Conservation (phyloP, 768 basidiomycete genomes). For the Wakefieldia striispora region DNA sequence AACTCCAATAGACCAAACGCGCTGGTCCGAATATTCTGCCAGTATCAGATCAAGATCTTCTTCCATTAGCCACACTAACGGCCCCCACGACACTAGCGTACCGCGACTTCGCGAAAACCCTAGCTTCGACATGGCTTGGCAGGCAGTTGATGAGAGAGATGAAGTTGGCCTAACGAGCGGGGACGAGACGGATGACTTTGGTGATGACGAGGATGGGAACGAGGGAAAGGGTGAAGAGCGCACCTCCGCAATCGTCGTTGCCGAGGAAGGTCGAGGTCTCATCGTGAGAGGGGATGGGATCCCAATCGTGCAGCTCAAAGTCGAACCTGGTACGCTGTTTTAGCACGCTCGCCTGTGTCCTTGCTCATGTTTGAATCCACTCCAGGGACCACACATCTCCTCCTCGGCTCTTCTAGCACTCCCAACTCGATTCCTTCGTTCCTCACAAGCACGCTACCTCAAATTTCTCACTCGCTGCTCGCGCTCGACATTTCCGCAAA, state of each 20-base stretch:
- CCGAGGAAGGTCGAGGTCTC: conserved; percentile 81
- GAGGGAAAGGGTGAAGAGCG: conserved; percentile 63
- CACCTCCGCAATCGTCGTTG: conserved; percentile 74
- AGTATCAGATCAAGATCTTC: conserved; percentile 70
- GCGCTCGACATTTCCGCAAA: conserved; percentile 93
- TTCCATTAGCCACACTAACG: conserved; percentile 50
- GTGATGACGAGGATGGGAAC: conserved; percentile 46
- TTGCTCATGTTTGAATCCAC: conserved; percentile 1
- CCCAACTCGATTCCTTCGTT: conserved; percentile 78
- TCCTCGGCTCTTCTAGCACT: conserved; percentile 77
- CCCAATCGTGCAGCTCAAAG: conserved; percentile 59
- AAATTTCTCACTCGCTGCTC: conserved; percentile 74
- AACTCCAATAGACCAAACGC: conserved; percentile 57
- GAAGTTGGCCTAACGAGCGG: conserved; percentile 58
- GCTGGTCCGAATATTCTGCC: conserved; percentile 75
- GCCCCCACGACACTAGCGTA: conserved; percentile 38
- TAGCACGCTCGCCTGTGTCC: background rate
- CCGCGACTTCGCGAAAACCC: conserved; percentile 58
- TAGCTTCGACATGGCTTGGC: conserved; percentile 79
- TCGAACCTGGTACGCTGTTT: conserved; percentile 62
- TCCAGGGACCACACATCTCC: conserved; percentile 89
- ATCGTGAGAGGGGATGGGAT: conserved; percentile 71
- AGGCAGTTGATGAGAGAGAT: conserved; percentile 68
- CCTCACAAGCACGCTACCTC: conserved; percentile 65
- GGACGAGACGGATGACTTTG: conserved; percentile 51